Evolutionary conservation across 345 rosid genomes (phyloP).

Genomic region (Iberis pinnata): DNA sequence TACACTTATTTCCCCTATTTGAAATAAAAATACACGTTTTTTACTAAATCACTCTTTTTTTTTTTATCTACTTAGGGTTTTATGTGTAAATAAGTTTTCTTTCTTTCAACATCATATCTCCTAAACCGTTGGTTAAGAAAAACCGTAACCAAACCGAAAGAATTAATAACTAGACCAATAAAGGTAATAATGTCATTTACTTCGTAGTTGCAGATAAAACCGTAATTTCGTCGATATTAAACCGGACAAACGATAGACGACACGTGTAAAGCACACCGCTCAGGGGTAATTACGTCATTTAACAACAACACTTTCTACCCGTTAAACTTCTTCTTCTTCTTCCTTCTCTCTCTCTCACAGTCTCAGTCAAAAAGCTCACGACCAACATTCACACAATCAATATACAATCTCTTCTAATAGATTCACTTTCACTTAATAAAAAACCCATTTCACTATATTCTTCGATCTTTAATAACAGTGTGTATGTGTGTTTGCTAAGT

Average conservation of each 20-base stretch:
- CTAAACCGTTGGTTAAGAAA: too few species aligned
- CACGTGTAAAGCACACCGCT: constrained; percentile 22
- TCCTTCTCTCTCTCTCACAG: constrained; percentile 2
- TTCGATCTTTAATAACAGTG: neutral
- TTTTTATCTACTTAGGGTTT: too few species aligned
- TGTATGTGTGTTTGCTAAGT: constrained; percentile 20
- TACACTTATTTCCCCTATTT: too few species aligned
- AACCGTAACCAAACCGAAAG: too few species aligned
- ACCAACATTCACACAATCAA: constrained; percentile 17
- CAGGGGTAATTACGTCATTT: constrained; percentile 23
- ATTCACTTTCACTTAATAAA: neutral
- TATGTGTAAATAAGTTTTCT: too few species aligned
- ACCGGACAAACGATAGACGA: constrained; percentile 17
- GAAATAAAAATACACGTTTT: too few species aligned
- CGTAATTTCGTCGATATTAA: neutral
- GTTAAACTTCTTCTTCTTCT: constrained; percentile 15
- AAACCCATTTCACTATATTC: neutral
- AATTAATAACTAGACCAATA: too few species aligned
- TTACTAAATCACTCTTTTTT: too few species aligned
- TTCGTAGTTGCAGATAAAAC: neutral
- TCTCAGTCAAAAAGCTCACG: constrained; percentile 20
- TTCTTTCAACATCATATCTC: too few species aligned
- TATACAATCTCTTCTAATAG: neutral
- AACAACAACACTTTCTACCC: constrained; percentile 13
- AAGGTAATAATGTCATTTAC: neutral